These are phyloP conservation scores for Aspergillus coremiiformis DNA, from an alignment of 495 filamentous ascomycete genomes.

Conservation along the genomic window DNA sequence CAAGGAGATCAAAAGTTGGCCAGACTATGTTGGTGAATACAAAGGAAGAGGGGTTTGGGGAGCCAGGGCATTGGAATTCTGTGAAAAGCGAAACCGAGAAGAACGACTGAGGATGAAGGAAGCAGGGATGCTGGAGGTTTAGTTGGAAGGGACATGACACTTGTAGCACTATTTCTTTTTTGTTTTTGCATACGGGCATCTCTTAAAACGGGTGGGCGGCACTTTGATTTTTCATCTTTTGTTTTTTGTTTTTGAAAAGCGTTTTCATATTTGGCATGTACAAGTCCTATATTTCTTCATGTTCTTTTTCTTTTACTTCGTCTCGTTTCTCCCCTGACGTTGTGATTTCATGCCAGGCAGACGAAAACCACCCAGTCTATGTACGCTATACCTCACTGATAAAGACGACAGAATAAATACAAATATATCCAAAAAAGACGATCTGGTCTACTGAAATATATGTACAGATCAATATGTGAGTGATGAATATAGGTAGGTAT, in stretches of 20 bases:
- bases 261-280: constrained; percentile 1
- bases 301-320: constrained; percentile 2
- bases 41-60: constrained; percentile 49
- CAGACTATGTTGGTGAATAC: constrained; percentile 44
- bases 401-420: not conserved
- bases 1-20: constrained; percentile 46
- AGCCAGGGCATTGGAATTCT: constrained; percentile 37
- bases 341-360: not conserved
- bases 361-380: not conserved
- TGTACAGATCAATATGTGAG: not conserved
- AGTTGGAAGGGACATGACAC: constrained; percentile 5
- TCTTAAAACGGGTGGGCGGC: constrained; percentile 29
- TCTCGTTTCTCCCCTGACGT: not conserved
- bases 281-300: constrained; percentile 1
- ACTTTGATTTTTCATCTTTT: constrained; percentile 24
- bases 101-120: constrained; percentile 4
- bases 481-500: not conserved
- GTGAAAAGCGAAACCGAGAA: constrained; percentile 18
- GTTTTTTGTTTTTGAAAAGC: constrained; percentile 4
- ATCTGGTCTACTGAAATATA: not conserved
- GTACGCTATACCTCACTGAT: not conserved
- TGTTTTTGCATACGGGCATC: not conserved
- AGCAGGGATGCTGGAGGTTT: constrained; percentile 19
- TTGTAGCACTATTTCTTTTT: constrained; percentile 18
- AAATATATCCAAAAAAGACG: not conserved